Evolutionary conservation across 495 filamentous ascomycete species (phyloP), one percentile per base, ranked within the genome.

Genomic region (Cudoniella acicularis): DNA sequence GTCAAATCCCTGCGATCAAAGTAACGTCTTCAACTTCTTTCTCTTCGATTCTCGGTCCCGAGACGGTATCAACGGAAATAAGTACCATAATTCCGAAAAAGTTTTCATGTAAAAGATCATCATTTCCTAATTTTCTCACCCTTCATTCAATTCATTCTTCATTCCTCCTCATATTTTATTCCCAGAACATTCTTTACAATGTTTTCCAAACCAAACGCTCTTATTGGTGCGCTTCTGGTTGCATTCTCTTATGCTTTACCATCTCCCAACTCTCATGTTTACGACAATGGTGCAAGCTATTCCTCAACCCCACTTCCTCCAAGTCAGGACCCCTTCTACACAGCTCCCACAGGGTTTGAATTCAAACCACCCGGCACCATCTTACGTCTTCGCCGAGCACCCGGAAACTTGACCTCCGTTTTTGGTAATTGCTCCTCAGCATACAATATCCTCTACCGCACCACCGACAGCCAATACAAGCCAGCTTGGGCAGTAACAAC

Each of bases 381-480:
- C 26, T 72, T 83, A n/a, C 73, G 75, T 42, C 52, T 73, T 27
- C 76, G 80, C 10, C 49, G 61, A 0, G 71, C 75, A 11, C 74
- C 77, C 22, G 70, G 74, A 11, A 80, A 80, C 57, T 48, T 77
- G 16, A 65, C 70, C 2, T 49, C 64, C 2, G 47, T 69, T 9
- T 59, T 69, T 24, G 36, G 24, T 1, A 69, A 69, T 46, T 52
- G 48, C 22, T 68, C 69, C 11, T 48, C 63, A 8, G 70, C 74
- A 0, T 77, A 77, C 56, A 76, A 82, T 50, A 70, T 82, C 49
- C 76, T 84, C 10, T 84, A 74, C 65, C 75, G 79, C 0, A 77
- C 78, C 1, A 81, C 77, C 0, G 68, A 82, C 60, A 63, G 67
- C 11, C 68, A 62, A 21, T 70, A 75, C 41, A 61, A 76, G 6